Percentiles rank a stretch among this genome's conserved stretches.
Conservation (phyloP, 163 green algal species). For the Scenedesmus sp. region DNA sequence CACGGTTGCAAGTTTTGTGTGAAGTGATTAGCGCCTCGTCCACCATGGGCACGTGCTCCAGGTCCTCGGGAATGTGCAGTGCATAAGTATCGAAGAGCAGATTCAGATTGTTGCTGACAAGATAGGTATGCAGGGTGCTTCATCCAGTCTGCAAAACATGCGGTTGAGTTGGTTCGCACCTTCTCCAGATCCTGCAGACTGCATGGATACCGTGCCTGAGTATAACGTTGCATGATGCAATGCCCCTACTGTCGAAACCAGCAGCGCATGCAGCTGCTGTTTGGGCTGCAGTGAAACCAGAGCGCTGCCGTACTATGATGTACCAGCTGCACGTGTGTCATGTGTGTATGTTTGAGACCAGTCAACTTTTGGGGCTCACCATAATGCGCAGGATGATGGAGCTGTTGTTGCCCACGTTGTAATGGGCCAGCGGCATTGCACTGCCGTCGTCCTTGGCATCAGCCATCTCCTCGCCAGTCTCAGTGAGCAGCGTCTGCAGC, state of each 20-base stretch:
- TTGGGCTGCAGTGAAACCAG: no score
- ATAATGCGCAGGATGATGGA: slow-evolving; percentile 38
- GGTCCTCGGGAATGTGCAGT: slow-evolving; percentile 25
- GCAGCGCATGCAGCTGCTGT: no score
- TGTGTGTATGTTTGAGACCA: background rate
- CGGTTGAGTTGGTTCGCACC: no score
- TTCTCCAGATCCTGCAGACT: no score
- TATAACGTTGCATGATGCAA: no score
- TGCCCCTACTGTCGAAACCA: no score
- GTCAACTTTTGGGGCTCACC: background rate
- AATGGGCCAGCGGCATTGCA: slow-evolving; percentile 30
- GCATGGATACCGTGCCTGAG: no score
- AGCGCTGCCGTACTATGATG: no score
- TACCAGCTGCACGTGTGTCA: background rate
- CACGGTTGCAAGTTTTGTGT: no score
- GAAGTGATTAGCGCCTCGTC: slow-evolving; percentile 22
- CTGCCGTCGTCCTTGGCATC: slow-evolving; percentile 43
- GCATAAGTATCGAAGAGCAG: background rate
- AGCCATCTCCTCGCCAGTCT: slow-evolving; percentile 31
- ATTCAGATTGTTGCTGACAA: no score
- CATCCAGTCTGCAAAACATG: no score
- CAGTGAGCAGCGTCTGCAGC: slow-evolving; percentile 46
- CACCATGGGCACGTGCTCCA: slow-evolving; percentile 46
- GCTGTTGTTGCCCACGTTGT: slow-evolving; percentile 31
- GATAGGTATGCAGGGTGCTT: no score